A percentile compares a stretch with the other conserved stretches of the same genome.
phyloP scores from a whole-genome alignment of 2,329 filamentous ascomycete species.

The Sarocladiaceae sp. region DNA sequence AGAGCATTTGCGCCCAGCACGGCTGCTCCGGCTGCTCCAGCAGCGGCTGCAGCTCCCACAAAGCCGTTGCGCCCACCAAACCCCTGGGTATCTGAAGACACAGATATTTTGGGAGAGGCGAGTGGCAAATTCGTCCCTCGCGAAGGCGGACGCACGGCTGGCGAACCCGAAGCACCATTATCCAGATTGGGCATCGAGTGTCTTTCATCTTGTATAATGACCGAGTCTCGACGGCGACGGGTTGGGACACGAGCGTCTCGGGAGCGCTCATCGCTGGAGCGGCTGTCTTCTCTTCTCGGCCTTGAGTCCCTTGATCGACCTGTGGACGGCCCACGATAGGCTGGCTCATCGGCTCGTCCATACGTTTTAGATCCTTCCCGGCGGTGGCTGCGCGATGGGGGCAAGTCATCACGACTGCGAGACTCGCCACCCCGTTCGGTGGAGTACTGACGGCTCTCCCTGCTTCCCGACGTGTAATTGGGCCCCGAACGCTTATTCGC shows the following conservation, averaged over 20 bases:
- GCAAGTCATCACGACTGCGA: conserved; percentile 8
- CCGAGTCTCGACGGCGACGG: conserved; percentile 28
- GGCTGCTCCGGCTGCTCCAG: background rate
- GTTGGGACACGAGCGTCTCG: conserved; percentile 23
- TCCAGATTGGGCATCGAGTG: conserved; percentile 19
- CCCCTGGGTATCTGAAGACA: conserved; percentile 12
- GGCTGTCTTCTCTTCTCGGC: conserved; percentile 27
- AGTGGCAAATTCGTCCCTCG: conserved; percentile 29
- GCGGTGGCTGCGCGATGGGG: background rate
- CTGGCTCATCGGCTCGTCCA: conserved; percentile 20
- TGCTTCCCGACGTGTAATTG: conserved; percentile 13
- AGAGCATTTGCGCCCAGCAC: background rate
- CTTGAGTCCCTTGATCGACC: conserved; percentile 21
- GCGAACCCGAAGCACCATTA: conserved; percentile 14
- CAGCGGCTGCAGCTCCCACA: background rate
- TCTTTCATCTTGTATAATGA: conserved; percentile 30
- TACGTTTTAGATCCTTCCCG: background rate
- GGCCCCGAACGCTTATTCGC: conserved; percentile 15
- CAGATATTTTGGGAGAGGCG: conserved; percentile 23
- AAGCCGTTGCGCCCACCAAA: background rate
- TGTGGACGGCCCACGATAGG: conserved; percentile 17
- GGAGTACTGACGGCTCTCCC: conserved; percentile 23
- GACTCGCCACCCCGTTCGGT: conserved; percentile 26
- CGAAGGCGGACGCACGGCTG: conserved; percentile 26
- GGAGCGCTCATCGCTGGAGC: conserved; percentile 35